Base-by-base conservation (phyloP, 768 basidiomycete species). In the Tylopilus felleus region DNA sequence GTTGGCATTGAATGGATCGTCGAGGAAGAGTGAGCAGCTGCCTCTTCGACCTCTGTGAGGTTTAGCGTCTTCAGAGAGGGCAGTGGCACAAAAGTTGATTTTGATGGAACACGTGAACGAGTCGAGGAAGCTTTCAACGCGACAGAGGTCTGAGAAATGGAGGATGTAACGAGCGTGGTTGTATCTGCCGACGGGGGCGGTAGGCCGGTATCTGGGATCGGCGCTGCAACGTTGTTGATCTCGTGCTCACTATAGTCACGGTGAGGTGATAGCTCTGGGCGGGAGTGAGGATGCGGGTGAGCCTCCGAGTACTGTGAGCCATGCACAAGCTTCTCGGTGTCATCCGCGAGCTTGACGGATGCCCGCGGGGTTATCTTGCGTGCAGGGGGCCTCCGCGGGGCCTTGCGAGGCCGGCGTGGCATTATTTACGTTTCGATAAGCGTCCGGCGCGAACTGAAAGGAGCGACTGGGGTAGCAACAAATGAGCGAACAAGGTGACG, bases 151-250 rank as follows among this genome's bases (percentile, higher is more conserved):
- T 45, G 46, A 52, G 29, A 21, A n/a, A 64, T 51, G 4, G 59
- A 27, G n/a, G 53, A 21, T 5, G 49, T 43, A 43, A 44, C 38
- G 38, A 47, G 19, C n/a, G 55, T 55, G 16, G 52, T 44, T 21
- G 55, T 43, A 25, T 57, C 51, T 44, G 31, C 46, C 47, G 61
- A 64, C 42, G 55, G 71, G 47, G 55, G 70, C 59, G 50, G 70
- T 56, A 56, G 60, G 55, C 59, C 71, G 52, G 67, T 73, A 59
- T 59, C 70, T 64, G 58, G 68, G 55, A 61, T 56, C 16, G 68
- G 68, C 49, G 57, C 63, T n/a, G 70, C 65, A 36, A 60, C 66
- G 21, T 71, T 52, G 44, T 56, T 60, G 33, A 70, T 54, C 36
- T 71, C 70, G 31, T 69, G 67, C 31, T 25, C 59, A 21, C 62